Base-by-base conservation (phyloP, 163 green algal genomes). In the Scenedesmus sp. region DNA sequence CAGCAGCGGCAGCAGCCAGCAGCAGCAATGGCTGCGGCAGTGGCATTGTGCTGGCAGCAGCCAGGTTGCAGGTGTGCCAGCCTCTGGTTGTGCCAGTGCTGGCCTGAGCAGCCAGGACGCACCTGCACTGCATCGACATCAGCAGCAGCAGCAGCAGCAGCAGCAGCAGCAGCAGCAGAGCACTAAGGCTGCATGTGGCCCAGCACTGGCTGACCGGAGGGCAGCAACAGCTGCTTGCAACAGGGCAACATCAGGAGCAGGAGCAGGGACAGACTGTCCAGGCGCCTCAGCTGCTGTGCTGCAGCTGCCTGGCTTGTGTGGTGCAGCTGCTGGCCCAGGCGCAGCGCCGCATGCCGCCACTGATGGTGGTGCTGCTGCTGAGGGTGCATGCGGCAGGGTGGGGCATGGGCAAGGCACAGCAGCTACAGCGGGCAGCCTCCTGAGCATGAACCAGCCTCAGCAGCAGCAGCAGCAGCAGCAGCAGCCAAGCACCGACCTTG, bases 151-250 rank as follows among this genome's bases (percentile, higher is more conserved):
- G 81, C 81, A 16, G 37, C 13, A 40, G 46, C 59, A 13, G 49
- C 30, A 72, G 81, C 49, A 72, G 46, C 80, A 81, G 72, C 70
- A 85, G 79, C 79, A 85, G 79, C 79, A 85, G 43, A 13, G 70
- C 30, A 80, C 22, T 6, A 24, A 72, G 10, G 59, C 22, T 35
- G 59, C 0, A 7, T 3, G 22, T 3, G 15, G 22, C 22, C 7
- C 59, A 12, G 24, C 20, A 61, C 51, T 3, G 51, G 13, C 1
- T 70, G 56, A 70, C n/a, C 20, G 20, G n/a, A 76, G 24, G 59
- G 20, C 59, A 33, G 59, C 59, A 35, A 6, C 59, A 61, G 51
- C 59, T 12, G 59, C n/a, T n/a, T n/a, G n/a, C n/a, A n/a, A 5
- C 3, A 72, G 59, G 59, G 59, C 65, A 40, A 5, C 65, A 40